Evolutionary conservation across 2,329 filamentous ascomycete genomes (phyloP), one percentile per base, ranked within the genome.

Genomic region (Cordyceps sp.): DNA sequence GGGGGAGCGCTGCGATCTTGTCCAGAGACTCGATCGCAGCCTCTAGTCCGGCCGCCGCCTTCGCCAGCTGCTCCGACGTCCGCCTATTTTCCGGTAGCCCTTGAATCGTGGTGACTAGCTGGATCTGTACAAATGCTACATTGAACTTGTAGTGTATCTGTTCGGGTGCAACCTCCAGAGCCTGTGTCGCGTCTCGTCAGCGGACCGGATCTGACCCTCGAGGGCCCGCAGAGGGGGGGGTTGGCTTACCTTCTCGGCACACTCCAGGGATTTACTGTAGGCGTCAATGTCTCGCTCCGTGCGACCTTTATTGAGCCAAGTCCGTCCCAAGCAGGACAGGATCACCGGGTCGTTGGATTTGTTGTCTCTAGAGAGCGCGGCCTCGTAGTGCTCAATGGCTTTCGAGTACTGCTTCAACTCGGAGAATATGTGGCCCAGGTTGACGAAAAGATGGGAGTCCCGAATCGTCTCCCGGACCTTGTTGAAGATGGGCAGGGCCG

Each of bases 81-180:
- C 85, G 76, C 48, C 86, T 75, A 6, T 71, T 70, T 49, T 94
- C 83, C 5, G 71, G 64, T 33, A 93, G 62, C 23, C 62, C 65
- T 53, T 84, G 78, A 33, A 94, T 74, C 20, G 80, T 72, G 29
- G 79, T 78, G 15, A 88, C 88, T 33, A 96, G 75, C 52, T 94
- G 86, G 39, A 93, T 92, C 50, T 96, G 90, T 19, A 96, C 83
- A 48, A 94, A 98, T 1, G 90, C 90, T 19, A 98, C 82, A 47
- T 98, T 98, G 68, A 98, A 98, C 52, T 90, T 84, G 54, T 90
- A 83, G 54, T 93, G 84, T 20, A 86, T 67, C 45, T 93, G 83
- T 5, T 90, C 80, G 0, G 85, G 81, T 1, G 81, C 75, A 33
- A 80, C 69, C 34, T 74, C 70, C 14, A 93, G 70, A 18, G 88